Percentiles rank a stretch among this genome's conserved stretches.
These are phyloP conservation scores for Colletotrichum costaricense DNA, from an alignment of 2,329 filamentous ascomycete genomes.

Conservation along the genomic window DNA sequence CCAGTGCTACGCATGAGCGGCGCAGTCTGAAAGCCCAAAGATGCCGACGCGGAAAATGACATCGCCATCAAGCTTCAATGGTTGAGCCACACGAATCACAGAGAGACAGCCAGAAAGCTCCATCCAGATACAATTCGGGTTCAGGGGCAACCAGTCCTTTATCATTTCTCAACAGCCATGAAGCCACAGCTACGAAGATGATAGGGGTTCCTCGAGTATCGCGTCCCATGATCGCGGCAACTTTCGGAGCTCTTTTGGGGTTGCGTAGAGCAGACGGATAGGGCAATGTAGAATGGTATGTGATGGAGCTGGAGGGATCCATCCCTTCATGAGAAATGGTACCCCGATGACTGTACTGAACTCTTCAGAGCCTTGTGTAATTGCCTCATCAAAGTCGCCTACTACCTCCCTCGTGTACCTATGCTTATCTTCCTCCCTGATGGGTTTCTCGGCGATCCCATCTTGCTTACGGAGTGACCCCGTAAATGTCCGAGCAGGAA, in stretches of 20 bases:
- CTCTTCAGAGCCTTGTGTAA: no score
- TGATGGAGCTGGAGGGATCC: not conserved
- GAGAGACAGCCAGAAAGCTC: not conserved
- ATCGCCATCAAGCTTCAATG: not conserved
- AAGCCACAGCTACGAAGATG: not conserved
- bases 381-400: no score
- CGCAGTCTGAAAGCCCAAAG: not conserved
- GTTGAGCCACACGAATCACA: not conserved
- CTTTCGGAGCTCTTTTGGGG: not conserved
- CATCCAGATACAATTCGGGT: rapidly evolving
- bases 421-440: no score
- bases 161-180: not conserved
- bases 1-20: not conserved
- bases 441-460: no score
- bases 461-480: no score
- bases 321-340: no score
- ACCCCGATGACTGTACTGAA: no score
- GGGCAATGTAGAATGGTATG: not conserved
- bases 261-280: not conserved
- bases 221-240: not conserved
- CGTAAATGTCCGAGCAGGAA: no score
- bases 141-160: not conserved
- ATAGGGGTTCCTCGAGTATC: not conserved
- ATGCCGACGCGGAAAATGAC: not conserved
- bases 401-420: no score